Conservation (phyloP, 192 early-diverging fungal species). For the Backusella westeae region DNA sequence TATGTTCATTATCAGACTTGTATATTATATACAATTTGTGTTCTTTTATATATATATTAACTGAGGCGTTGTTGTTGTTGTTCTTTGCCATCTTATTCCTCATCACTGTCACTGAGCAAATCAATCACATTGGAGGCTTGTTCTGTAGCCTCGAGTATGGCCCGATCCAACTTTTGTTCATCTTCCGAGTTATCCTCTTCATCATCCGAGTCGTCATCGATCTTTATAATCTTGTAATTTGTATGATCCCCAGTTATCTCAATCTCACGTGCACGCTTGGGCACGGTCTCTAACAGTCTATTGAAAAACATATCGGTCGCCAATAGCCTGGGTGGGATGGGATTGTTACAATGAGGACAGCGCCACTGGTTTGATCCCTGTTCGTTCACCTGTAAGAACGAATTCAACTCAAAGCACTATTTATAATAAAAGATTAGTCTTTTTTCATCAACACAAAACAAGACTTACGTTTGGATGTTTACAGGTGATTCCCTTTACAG, state of each 20-base stretch:
- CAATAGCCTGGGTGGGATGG: not conserved
- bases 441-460: not conserved
- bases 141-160: not conserved
- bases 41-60: not conserved
- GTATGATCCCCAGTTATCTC: not conserved
- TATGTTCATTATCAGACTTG: not conserved
- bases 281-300: not conserved
- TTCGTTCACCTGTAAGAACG: constrained; percentile 15
- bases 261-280: constrained; percentile 12
- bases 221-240: not conserved
- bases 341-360: constrained; percentile 27
- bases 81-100: not conserved
- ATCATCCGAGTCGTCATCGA: not conserved
- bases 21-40: not conserved
- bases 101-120: constrained; percentile 20
- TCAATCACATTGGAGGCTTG: not conserved
- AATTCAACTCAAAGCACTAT: constrained; percentile 24
- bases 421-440: no score
- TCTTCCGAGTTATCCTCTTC: not conserved
- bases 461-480: constrained; percentile 26
- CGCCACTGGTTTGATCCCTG: constrained; percentile 5
- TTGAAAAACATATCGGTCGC: constrained; percentile 16
- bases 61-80: not conserved
- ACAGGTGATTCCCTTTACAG: constrained; percentile 20
- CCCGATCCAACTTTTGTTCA: not conserved